phyloP scores from a whole-genome alignment of 1,139 yeast genomes.

The Suhomyces coccinellae region DNA sequence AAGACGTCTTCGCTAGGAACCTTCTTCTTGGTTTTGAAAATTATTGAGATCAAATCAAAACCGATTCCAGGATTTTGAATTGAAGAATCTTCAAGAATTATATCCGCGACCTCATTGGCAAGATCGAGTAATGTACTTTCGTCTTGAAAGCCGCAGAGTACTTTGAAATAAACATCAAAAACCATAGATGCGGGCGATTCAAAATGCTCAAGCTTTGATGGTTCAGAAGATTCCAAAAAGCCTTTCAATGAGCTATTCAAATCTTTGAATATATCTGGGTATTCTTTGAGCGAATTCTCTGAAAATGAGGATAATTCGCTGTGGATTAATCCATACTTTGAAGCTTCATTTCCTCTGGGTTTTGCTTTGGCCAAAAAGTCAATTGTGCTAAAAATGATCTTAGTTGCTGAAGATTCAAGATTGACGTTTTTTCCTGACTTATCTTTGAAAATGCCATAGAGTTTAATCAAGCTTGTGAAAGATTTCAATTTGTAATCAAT shows the following conservation, averaged over 20 bases:
- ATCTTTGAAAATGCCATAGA: slow-evolving; percentile 15
- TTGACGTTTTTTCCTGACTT: neutral
- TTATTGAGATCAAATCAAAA: slow-evolving; percentile 14
- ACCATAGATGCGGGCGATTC: neutral
- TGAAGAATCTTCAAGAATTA: slow-evolving; percentile 17
- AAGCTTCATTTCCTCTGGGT: slow-evolving; percentile 2
- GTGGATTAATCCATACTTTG: neutral
- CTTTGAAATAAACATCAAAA: slow-evolving; percentile 5
- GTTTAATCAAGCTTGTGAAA: slow-evolving; percentile 21
- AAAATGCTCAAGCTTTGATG: neutral
- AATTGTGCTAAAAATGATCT: slow-evolving; percentile 10
- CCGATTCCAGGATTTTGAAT: slow-evolving; percentile 17
- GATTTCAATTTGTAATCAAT: slow-evolving; percentile 23
- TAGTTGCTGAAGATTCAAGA: slow-evolving; percentile 4
- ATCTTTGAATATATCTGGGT: neutral
- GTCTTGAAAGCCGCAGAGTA: neutral
- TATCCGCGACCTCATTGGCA: slow-evolving; percentile 21
- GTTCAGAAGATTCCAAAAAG: neutral
- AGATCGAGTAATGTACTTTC: slow-evolving; percentile 11
- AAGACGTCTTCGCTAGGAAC: neutral
- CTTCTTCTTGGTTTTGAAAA: slow-evolving; percentile 3
- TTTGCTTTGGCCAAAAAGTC: slow-evolving; percentile 15
- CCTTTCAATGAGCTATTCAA: neutral
- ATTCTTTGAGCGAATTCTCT: neutral
- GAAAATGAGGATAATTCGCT: neutral